A percentile compares a stretch with the other conserved stretches of the same genome.
phyloP scores from a whole-genome alignment of 2,329 filamentous ascomycete genomes.

The Elsinoe arachidis region DNA sequence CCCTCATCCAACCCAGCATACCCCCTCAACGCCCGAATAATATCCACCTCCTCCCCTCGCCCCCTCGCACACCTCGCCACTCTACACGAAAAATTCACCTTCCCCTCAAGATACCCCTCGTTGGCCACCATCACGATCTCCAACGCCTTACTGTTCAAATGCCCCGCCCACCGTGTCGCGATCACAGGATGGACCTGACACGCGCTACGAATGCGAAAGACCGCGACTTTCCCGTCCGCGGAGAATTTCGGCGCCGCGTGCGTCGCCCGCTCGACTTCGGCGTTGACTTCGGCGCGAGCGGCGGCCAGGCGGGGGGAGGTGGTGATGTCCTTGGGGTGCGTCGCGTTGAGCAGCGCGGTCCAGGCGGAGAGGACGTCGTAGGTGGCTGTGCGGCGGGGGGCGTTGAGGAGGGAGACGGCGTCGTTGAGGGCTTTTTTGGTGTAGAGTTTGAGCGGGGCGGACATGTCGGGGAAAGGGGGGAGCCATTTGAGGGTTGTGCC shows the following conservation, averaged over 20 bases:
- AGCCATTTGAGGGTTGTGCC: slow-evolving; percentile 58
- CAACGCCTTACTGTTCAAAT: slow-evolving; percentile 49
- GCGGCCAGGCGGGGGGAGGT: slow-evolving; percentile 41
- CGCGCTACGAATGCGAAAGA: slow-evolving; percentile 51
- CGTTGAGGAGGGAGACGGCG: slow-evolving; percentile 56
- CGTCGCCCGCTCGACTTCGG: slow-evolving; percentile 53
- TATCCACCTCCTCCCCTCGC: slow-evolving; percentile 50
- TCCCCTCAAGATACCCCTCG: slow-evolving; percentile 53
- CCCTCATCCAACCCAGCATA: slow-evolving; percentile 35
- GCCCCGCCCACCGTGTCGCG: slow-evolving; percentile 57
- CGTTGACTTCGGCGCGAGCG: slow-evolving; percentile 51
- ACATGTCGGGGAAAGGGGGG: slow-evolving; percentile 59
- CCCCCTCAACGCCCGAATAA: slow-evolving; percentile 49
- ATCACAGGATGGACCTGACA: slow-evolving; percentile 60
- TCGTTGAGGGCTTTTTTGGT: slow-evolving; percentile 56
- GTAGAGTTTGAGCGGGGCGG: slow-evolving; percentile 48
- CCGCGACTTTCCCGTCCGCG: slow-evolving; percentile 52
- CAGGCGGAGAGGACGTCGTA: slow-evolving; percentile 55
- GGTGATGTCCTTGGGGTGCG: slow-evolving; percentile 44
- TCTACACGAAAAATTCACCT: slow-evolving; percentile 61
- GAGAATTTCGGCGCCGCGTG: slow-evolving; percentile 57
- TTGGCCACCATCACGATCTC: slow-evolving; percentile 61
- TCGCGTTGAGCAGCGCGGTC: slow-evolving; percentile 46
- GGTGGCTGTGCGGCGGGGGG: slow-evolving; percentile 52
- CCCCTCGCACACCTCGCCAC: slow-evolving; percentile 48